phyloP scores from a whole-genome alignment of 1,284 basidiomycete species.

The Amylostereum chailletii region DNA sequence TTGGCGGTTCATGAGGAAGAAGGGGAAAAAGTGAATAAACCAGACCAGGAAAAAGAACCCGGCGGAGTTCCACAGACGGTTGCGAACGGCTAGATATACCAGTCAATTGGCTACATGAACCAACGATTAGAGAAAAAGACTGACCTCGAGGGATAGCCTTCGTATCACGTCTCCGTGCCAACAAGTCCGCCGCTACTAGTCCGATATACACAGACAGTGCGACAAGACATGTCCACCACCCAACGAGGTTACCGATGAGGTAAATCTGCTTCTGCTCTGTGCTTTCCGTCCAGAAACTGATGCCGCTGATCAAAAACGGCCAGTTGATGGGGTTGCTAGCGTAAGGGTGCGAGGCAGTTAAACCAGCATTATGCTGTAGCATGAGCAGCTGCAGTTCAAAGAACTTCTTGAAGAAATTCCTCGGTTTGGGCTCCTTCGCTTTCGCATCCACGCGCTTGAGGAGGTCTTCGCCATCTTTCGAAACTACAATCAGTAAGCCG shows the following conservation, averaged over 20 bases:
- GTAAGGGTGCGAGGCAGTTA: slow-evolving; percentile 94
- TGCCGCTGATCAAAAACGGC: slow-evolving; percentile 93
- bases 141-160: slow-evolving; percentile 81
- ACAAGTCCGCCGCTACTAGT: slow-evolving; percentile 80
- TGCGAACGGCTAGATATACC: slow-evolving; percentile 61
- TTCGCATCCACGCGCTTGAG: slow-evolving; percentile 31
- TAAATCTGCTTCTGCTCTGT: slow-evolving; percentile 89
- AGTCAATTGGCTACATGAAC: neutral
- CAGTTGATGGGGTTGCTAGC: slow-evolving; percentile 92
- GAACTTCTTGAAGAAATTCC: slow-evolving; percentile 95
- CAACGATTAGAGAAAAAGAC: slow-evolving; percentile 21
- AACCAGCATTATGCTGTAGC: slow-evolving; percentile 95
- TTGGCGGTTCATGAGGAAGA: slow-evolving; percentile 97
- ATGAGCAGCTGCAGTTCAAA: slow-evolving; percentile 90
- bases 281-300: slow-evolving; percentile 96
- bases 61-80: slow-evolving; percentile 88
- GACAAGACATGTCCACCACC: slow-evolving; percentile 92
- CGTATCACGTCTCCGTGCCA: slow-evolving; percentile 80
- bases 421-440: slow-evolving; percentile 65
- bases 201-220: slow-evolving; percentile 85
- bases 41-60: slow-evolving; percentile 95
- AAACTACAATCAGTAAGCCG: slow-evolving; percentile 5
- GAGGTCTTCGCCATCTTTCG: slow-evolving; percentile 48
- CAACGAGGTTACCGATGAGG: slow-evolving; percentile 88
- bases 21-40: slow-evolving; percentile 95